Percentiles rank a stretch among this genome's conserved stretches.
These are phyloP conservation scores for Penicillium malachiteum DNA, from an alignment of 495 filamentous ascomycete genomes.

Conservation along the genomic window DNA sequence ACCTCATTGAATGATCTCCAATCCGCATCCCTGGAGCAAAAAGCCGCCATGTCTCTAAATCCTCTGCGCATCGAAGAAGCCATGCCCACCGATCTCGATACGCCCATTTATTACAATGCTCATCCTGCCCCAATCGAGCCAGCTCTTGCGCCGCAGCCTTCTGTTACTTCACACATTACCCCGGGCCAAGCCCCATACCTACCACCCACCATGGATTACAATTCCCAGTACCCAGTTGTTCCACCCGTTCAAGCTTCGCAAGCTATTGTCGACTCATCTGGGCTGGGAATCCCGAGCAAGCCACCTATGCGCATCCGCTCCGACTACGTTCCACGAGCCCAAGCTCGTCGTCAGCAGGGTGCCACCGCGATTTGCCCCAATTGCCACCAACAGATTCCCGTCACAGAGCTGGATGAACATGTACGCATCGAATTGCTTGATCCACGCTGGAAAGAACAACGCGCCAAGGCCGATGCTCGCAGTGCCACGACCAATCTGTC, in stretches of 20 bases:
- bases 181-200: constrained; percentile 39
- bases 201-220: constrained; percentile 35
- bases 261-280: constrained; percentile 73
- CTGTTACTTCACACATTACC: constrained; percentile 34
- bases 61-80: constrained; percentile 92
- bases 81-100: constrained; percentile 76
- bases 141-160: constrained; percentile 18
- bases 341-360: constrained; percentile 61
- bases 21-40: constrained; percentile 91
- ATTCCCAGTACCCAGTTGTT: constrained; percentile 27
- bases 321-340: constrained; percentile 86
- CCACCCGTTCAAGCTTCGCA: constrained; percentile 35
- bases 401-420: constrained; percentile 85
- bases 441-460: constrained; percentile 94
- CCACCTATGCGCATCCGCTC: constrained; percentile 86
- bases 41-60: constrained; percentile 81
- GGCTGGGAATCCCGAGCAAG: constrained; percentile 61
- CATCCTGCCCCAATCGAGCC: constrained; percentile 38
- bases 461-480: constrained; percentile 79
- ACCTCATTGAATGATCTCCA: constrained; percentile 87
- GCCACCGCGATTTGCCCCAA: constrained; percentile 85
- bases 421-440: constrained; percentile 96
- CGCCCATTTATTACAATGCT: constrained; percentile 55
- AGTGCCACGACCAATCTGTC: constrained; percentile 84
- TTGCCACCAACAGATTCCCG: constrained; percentile 84